Conservation (phyloP, 305 asterid genomes). For the Solanum hybrid region DNA sequence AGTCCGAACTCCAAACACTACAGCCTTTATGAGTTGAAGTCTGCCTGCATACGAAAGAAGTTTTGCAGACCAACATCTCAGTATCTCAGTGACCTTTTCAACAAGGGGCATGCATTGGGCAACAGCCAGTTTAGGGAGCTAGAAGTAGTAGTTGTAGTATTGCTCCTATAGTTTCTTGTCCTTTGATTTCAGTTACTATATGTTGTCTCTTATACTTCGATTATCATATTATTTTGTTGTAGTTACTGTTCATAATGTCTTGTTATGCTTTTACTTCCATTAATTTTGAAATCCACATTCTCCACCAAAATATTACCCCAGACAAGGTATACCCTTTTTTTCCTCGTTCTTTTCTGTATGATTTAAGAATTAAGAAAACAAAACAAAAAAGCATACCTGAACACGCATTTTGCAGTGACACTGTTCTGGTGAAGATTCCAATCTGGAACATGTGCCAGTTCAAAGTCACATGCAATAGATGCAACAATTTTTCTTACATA, state of each 20-base stretch:
- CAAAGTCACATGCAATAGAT: not conserved
- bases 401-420: not conserved
- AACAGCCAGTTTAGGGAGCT: not conserved
- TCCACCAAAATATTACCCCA: not conserved
- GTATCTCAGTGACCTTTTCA: not conserved
- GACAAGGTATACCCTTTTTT: not conserved
- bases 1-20: not conserved
- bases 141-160: not conserved
- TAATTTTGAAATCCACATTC: not conserved
- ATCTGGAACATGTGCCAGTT: not conserved
- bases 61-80: not conserved
- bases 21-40: not conserved
- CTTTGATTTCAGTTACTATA: not conserved
- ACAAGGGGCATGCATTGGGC: not conserved
- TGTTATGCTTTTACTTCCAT: not conserved
- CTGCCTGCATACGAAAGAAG: not conserved
- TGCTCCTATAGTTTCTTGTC: not conserved
- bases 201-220: not conserved
- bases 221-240: not conserved
- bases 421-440: not conserved
- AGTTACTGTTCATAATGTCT: not conserved
- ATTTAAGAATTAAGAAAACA: not conserved
- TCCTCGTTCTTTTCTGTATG: not conserved
- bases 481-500: not conserved
- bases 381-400: not conserved